phyloP scores from a whole-genome alignment of 257 asterid species.

The Echites panduratus region DNA sequence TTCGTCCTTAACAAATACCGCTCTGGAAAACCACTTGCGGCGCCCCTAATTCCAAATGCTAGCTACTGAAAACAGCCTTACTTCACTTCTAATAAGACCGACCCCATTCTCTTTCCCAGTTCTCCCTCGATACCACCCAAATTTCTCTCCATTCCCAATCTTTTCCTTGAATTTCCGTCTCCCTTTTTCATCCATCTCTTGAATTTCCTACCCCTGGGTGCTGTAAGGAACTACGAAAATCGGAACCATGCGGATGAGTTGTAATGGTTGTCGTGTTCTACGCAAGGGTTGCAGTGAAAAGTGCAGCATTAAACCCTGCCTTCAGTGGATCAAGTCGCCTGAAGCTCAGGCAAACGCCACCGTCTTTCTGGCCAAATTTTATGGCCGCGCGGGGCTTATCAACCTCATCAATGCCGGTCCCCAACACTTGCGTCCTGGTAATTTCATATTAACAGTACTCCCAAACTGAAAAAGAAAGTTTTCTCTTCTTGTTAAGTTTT shows the following conservation, averaged over 20 bases:
- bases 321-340: conserved; percentile 39
- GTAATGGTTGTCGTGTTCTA: conserved; percentile 46
- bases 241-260: conserved; percentile 35
- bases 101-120: background rate
- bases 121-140: background rate
- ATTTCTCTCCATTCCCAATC: background rate
- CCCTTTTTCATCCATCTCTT: background rate
- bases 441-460: background rate
- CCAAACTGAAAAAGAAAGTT: background rate
- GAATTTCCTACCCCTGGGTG: background rate
- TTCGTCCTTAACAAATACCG: conserved; percentile 16
- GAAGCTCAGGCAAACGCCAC: conserved; percentile 44
- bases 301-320: conserved; percentile 35
- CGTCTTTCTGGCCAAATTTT: conserved; percentile 39
- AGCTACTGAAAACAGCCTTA: background rate
- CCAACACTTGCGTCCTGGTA: conserved; percentile 33
- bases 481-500: background rate
- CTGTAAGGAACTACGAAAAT: too few species aligned
- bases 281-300: conserved; percentile 37
- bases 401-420: conserved; percentile 42
- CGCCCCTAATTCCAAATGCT: conserved; percentile 1
- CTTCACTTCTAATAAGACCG: background rate
- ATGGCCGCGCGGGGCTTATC: conserved; percentile 47
- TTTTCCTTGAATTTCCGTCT: too few species aligned
- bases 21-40: conserved; percentile 27